Conservation (phyloP, 345 rosid genomes). For the Eucalyptus marginata region DNA sequence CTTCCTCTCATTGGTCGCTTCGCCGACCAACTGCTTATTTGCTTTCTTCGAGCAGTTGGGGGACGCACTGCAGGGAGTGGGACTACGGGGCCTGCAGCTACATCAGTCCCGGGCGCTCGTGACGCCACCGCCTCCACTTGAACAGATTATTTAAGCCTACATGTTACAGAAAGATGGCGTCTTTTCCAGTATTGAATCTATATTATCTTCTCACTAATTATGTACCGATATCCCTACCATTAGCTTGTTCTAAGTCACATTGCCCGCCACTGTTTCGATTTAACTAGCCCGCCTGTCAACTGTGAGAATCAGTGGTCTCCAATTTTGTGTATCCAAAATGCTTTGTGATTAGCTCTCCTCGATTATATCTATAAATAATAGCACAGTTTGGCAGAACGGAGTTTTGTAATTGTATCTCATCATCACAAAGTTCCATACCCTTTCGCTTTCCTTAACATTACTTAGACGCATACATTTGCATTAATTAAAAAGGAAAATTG, state of each 20-base stretch:
- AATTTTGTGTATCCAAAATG: not conserved
- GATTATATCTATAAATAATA: not conserved
- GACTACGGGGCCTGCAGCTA: too few species aligned
- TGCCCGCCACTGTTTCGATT: accelerated
- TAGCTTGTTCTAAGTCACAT: not conserved
- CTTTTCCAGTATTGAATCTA: too few species aligned
- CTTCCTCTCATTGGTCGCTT: too few species aligned
- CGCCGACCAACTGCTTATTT: too few species aligned
- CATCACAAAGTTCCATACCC: not conserved
- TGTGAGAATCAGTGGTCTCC: not conserved
- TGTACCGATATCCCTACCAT: not conserved
- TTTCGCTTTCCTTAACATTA: not conserved
- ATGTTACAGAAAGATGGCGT: too few species aligned
- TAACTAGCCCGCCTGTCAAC: not conserved
- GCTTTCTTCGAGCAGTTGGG: accelerated
- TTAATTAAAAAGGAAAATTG: not conserved
- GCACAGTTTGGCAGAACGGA: not conserved
- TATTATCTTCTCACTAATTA: too few species aligned
- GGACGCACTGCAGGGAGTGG: too few species aligned
- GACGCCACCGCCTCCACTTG: too few species aligned
- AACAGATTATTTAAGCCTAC: too few species aligned
- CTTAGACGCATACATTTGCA: not conserved
- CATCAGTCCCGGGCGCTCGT: too few species aligned
- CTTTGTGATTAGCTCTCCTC: not conserved
- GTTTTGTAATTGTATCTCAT: not conserved